A percentile compares a stretch with the other conserved stretches of the same genome.
Evolutionary conservation across 2,329 filamentous ascomycete genomes (phyloP).

Genomic region (Epichloe gansuensis): DNA sequence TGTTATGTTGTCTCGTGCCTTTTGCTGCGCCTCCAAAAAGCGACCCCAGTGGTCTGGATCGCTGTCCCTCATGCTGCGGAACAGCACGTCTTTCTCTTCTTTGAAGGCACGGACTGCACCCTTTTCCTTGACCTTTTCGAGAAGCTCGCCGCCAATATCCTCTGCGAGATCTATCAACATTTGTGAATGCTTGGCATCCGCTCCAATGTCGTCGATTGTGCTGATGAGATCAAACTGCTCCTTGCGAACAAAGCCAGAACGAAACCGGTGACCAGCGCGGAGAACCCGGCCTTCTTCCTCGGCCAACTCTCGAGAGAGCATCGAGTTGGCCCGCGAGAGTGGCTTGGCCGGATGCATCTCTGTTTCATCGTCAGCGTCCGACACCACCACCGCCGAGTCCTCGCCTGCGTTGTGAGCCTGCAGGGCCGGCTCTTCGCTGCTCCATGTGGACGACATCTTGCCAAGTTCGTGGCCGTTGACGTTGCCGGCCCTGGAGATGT

Average conservation of each 20-base stretch:
- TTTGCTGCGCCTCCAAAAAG: slow-evolving; percentile 49
- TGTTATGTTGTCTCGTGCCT: slow-evolving; percentile 40
- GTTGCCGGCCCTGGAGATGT: background rate
- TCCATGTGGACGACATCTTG: slow-evolving; percentile 4
- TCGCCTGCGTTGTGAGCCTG: slow-evolving; percentile 16
- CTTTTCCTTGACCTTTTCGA: slow-evolving; percentile 41
- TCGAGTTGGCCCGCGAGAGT: slow-evolving; percentile 39
- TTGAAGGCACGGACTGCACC: slow-evolving; percentile 50
- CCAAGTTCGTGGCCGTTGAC: background rate
- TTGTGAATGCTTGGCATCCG: slow-evolving; percentile 36
- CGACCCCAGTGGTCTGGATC: slow-evolving; percentile 54
- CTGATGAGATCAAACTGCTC: slow-evolving; percentile 38
- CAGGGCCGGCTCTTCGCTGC: slow-evolving; percentile 10
- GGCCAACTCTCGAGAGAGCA: slow-evolving; percentile 38
- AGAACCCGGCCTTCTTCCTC: slow-evolving; percentile 45
- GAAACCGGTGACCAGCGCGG: slow-evolving; percentile 44
- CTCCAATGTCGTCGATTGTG: slow-evolving; percentile 34
- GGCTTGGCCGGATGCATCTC: slow-evolving; percentile 27
- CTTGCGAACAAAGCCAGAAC: slow-evolving; percentile 36
- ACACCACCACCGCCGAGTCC: slow-evolving; percentile 25
- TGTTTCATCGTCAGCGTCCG: slow-evolving; percentile 37
- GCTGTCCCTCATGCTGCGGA: slow-evolving; percentile 38
- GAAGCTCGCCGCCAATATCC: slow-evolving; percentile 46
- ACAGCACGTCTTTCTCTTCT: slow-evolving; percentile 39
- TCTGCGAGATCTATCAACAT: slow-evolving; percentile 51